Conservation (phyloP, 1,284 basidiomycete genomes). For the Coniferiporia sulphurascens region DNA sequence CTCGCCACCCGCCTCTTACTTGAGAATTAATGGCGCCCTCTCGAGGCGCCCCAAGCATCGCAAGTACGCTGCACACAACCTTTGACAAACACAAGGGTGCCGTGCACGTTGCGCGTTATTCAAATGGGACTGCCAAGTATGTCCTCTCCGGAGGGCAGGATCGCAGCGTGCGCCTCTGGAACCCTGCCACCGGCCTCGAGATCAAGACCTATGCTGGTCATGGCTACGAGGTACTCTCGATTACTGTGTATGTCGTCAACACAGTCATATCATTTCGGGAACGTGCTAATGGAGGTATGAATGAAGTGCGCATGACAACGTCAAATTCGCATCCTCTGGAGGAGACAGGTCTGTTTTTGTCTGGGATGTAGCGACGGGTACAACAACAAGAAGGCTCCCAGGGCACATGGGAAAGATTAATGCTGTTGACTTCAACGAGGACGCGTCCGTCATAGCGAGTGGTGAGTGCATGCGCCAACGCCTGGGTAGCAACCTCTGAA, state of each 20-base stretch:
- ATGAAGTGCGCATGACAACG: constrained; percentile 84
- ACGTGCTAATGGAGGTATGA: constrained; percentile 7
- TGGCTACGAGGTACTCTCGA: constrained; percentile 89
- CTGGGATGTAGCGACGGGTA: constrained; percentile 92
- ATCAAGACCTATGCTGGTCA: constrained; percentile 90
- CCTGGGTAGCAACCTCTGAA: constrained; percentile 6
- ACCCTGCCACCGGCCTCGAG: constrained; percentile 76
- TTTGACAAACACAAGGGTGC: constrained; percentile 70
- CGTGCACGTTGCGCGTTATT: constrained; percentile 81
- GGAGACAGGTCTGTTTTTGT: constrained; percentile 90
- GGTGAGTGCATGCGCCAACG: constrained; percentile 44
- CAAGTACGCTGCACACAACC: constrained; percentile 57
- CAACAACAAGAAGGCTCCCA: constrained; percentile 74
- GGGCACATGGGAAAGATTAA: constrained; percentile 92
- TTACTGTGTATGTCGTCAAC: constrained; percentile 69
- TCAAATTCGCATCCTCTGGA: constrained; percentile 89
- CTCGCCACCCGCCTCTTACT: background rate
- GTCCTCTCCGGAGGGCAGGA: constrained; percentile 90
- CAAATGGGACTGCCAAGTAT: constrained; percentile 84
- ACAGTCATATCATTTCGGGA: background rate
- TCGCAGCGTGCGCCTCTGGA: constrained; percentile 87
- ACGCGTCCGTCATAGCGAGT: constrained; percentile 80
- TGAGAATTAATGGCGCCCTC: constrained; percentile 59
- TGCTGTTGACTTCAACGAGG: constrained; percentile 84
- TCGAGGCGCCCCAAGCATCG: constrained; percentile 51